phyloP scores from a whole-genome alignment of 805 yeast species.

The Clavispora santaluciae region DNA sequence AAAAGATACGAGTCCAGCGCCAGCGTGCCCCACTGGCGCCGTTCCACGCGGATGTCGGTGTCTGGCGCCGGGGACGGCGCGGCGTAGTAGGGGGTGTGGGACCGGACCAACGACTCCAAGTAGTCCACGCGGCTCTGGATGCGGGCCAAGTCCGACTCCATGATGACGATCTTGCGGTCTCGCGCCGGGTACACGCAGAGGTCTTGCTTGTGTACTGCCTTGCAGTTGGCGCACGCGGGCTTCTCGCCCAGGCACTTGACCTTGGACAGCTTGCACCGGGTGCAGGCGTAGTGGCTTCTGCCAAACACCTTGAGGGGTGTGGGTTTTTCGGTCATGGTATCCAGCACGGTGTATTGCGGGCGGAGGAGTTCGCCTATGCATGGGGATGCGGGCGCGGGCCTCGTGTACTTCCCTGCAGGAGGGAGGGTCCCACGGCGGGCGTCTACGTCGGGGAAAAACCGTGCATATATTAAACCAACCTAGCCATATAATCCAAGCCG shows the following conservation, averaged over 20 bases:
- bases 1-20: slow-evolving; percentile 21
- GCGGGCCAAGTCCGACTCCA: slow-evolving; percentile 37
- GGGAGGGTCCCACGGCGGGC: too few species aligned
- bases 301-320: slow-evolving; percentile 39
- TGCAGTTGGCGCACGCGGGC: slow-evolving; percentile 40
- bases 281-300: slow-evolving; percentile 39
- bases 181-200: slow-evolving; percentile 34
- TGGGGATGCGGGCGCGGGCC: too few species aligned
- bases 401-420: too few species aligned
- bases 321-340: slow-evolving; percentile 11
- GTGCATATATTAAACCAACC: too few species aligned
- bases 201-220: slow-evolving; percentile 24
- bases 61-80: slow-evolving; percentile 1
- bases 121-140: slow-evolving; percentile 29
- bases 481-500: too few species aligned
- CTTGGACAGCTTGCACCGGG: slow-evolving; percentile 37
- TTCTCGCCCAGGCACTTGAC: slow-evolving; percentile 39
- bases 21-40: slow-evolving; percentile 2
- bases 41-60: slow-evolving; percentile 5
- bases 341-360: background rate
- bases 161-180: slow-evolving; percentile 38
- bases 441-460: too few species aligned
- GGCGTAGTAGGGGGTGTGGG: slow-evolving; percentile 8
- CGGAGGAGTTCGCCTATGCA: too few species aligned
- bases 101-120: slow-evolving; percentile 19